Base-by-base conservation (phyloP, 225 moss, liverwort and hornwort genomes). In the Pleurozium schreberi region DNA sequence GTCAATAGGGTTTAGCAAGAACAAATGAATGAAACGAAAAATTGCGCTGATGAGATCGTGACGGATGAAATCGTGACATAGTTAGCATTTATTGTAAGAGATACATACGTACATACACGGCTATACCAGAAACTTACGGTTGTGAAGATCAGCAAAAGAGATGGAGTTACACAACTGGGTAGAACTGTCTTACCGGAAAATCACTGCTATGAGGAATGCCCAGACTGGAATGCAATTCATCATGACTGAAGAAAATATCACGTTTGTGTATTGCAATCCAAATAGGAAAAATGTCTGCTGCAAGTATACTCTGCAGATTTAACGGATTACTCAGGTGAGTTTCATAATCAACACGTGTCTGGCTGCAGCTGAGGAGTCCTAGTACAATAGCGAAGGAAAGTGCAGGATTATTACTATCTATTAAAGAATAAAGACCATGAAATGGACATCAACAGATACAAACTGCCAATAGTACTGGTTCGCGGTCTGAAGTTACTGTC, bases 191-290 rank as follows among this genome's bases (percentile, higher is more conserved):
- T 50, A 90, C 94, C 92, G 64, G 62, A 93, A 93, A 70, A 94
- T 26, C 59, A 88, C 86, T 82, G 94, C 86, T 36, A 93, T 89
- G 59, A 87, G 18, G 64, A 92, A 84, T 55, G 87, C 34, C 90
- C 85, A 89, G 62, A 76, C 90, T 42, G 94, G 93, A 59, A 88
- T 26, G 89, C 90, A 89, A 63, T 86, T 93, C 90, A 91, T 31
- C 69, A 90, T 64, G 36, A 90, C 71, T 5, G 94, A 86, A 47
- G 94, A 47, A 89, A 93, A 93, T 45, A 91, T 40, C 59, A 89
- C 91, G 69, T 92, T 84, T 34, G 94, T 94, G 53, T 43, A 86
- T n/a, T 67, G 53, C 87, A 94, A 91, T 80, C 94, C 94, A 76
- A 87, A 47, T 18, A 94, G 83, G 89, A 94, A 94, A 53, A 92